These are phyloP conservation scores for Cyclotella baltica DNA, from an alignment of 108 stramenopile genomes.

Conservation along the genomic window DNA sequence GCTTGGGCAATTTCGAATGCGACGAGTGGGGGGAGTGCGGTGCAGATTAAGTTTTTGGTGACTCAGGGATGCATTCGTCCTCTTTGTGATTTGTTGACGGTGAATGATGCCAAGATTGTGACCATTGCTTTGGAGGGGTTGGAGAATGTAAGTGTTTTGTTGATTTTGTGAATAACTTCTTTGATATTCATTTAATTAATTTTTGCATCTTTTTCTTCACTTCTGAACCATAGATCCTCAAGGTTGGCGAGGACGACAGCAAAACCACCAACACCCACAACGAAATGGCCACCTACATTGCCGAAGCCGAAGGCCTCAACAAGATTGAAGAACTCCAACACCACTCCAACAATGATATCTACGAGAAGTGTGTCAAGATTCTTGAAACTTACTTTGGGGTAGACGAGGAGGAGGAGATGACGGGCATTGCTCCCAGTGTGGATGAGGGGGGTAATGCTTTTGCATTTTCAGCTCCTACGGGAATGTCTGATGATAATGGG, in stretches of 20 bases:
- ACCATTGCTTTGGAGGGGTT: constrained; percentile 97
- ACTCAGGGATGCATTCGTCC: constrained; percentile 94
- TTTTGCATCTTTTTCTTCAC: not conserved
- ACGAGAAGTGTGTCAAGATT: constrained; percentile 91
- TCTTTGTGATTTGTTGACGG: constrained; percentile 90
- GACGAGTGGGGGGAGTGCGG: constrained; percentile 93
- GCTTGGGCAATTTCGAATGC: constrained; percentile 99
- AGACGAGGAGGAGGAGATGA: constrained; percentile 92
- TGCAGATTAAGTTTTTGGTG: constrained; percentile 96
- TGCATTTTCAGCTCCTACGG: constrained; percentile 67
- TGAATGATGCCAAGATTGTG: constrained; percentile 96
- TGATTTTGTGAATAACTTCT: constrained; percentile 11
- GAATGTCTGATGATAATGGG: constrained; percentile 38
- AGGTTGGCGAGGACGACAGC: constrained; percentile 94
- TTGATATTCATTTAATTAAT: not conserved
- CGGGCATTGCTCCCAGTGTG: constrained; percentile 69
- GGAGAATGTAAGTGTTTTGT: constrained; percentile 78
- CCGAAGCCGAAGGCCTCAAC: constrained; percentile 94
- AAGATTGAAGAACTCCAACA: constrained; percentile 95
- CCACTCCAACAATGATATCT: constrained; percentile 94
- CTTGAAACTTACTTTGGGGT: constrained; percentile 94
- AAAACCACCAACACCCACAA: constrained; percentile 79
- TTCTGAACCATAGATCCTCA: constrained; percentile 84
- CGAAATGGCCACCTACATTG: constrained; percentile 91
- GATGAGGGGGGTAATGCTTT: constrained; percentile 73